Evolutionary conservation across 2,329 filamentous ascomycete genomes (phyloP).

Genomic region (Cladobotryum mycophilum): DNA sequence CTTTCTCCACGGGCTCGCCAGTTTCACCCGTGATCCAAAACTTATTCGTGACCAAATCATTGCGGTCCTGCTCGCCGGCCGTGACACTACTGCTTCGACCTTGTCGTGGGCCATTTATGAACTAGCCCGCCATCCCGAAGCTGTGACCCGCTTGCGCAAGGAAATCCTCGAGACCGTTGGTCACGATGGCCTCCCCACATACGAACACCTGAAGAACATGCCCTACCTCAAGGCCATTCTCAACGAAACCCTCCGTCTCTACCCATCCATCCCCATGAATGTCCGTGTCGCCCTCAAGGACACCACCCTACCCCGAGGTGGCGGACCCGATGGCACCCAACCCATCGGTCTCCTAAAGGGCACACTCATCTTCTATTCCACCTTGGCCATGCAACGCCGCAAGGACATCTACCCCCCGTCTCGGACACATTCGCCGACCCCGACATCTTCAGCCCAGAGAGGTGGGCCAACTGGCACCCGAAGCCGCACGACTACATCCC

Average conservation of each 20-base stretch:
- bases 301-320: conserved; percentile 68
- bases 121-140: conserved; percentile 62
- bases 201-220: conserved; percentile 80
- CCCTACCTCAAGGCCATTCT: conserved; percentile 69
- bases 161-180: conserved; percentile 69
- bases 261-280: conserved; percentile 76
- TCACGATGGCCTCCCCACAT: conserved; percentile 56
- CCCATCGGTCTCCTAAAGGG: conserved; percentile 64
- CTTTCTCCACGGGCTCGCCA: conserved; percentile 79
- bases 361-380: conserved; percentile 58
- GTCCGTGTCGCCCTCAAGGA: conserved; percentile 64
- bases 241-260: conserved; percentile 71
- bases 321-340: conserved; percentile 53
- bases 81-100: conserved; percentile 80
- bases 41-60: conserved; percentile 81
- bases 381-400: conserved; percentile 69
- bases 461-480: conserved; percentile 58
- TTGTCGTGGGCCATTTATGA: conserved; percentile 81
- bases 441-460: conserved; percentile 54
- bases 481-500: conserved; percentile 65
- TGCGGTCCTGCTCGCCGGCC: conserved; percentile 73
- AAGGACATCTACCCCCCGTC: conserved; percentile 51
- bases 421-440: conserved; percentile 40
- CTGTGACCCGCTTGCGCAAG: conserved; percentile 60
- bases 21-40: conserved; percentile 65